These are phyloP conservation scores for Oxalis stricta DNA, from an alignment of 441 rosid genomes.

Conservation along the genomic window DNA sequence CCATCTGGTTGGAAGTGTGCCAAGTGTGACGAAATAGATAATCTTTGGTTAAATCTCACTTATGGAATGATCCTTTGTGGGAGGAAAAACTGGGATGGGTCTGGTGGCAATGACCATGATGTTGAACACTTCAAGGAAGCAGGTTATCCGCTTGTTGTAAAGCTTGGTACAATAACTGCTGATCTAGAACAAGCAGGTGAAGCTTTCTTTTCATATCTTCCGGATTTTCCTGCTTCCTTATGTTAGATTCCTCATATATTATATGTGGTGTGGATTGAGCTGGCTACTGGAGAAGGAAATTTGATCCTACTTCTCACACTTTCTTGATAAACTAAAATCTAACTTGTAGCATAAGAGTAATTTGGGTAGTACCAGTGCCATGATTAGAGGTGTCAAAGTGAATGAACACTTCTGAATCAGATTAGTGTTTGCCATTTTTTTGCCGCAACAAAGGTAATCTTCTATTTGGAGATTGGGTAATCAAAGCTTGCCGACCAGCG, in stretches of 20 bases:
- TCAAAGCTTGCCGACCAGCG: no score
- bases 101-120: conserved; percentile 95
- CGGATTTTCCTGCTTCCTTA: not conserved
- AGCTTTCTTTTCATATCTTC: conserved; percentile 18
- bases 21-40: conserved; percentile 80
- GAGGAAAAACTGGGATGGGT: conserved; percentile 91
- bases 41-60: conserved; percentile 91
- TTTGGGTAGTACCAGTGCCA: not conserved
- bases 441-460: no score
- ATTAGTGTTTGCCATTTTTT: no score
- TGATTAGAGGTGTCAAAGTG: not conserved
- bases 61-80: conserved; percentile 96
- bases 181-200: conserved; percentile 96
- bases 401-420: not conserved
- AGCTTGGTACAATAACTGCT: conserved; percentile 89
- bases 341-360: not conserved
- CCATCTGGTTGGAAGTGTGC: conserved; percentile 87
- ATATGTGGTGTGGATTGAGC: not conserved
- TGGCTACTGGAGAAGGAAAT: not conserved
- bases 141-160: conserved; percentile 79
- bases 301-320: not conserved
- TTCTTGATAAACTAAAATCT: not conserved
- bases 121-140: conserved; percentile 78
- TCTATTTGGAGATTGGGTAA: no score
- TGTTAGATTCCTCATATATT: not conserved